phyloP scores from a whole-genome alignment of 2,329 filamentous ascomycete species.

The Parafenestella ontariensis region DNA sequence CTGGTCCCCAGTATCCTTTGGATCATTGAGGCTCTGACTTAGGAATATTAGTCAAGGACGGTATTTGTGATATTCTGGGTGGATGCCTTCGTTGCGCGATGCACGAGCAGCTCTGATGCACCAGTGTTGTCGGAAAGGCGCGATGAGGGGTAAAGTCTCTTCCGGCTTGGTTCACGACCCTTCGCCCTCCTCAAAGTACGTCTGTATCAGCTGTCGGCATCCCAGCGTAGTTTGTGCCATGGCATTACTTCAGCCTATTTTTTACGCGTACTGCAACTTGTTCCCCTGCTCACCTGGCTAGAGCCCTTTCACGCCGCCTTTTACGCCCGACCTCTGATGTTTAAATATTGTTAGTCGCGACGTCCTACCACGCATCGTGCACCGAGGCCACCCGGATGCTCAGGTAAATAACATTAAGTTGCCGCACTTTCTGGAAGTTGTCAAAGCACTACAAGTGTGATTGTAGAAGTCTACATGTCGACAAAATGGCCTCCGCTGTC shows the following conservation, averaged over 20 bases:
- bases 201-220: constrained; percentile 1
- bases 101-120: background rate
- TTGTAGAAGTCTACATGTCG: background rate
- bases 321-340: background rate
- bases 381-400: background rate
- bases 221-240: constrained; percentile 16
- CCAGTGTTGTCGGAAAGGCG: background rate
- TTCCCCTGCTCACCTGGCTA: constrained; percentile 9
- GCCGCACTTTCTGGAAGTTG: background rate
- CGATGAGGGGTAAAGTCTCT: constrained; percentile 3
- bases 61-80: background rate
- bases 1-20: background rate
- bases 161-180: background rate
- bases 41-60: background rate
- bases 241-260: constrained; percentile 4
- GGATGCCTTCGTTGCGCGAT: background rate
- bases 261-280: background rate
- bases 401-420: background rate
- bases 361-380: constrained; percentile 3
- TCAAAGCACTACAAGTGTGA: background rate
- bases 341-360: background rate
- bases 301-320: background rate
- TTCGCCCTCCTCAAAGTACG: background rate
- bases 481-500: constrained; percentile 34
- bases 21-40: background rate